A percentile compares a stretch with the other conserved stretches of the same genome.
These are phyloP conservation scores for Quercus suber DNA, from an alignment of 306 rosid species.

Conservation along the genomic window DNA sequence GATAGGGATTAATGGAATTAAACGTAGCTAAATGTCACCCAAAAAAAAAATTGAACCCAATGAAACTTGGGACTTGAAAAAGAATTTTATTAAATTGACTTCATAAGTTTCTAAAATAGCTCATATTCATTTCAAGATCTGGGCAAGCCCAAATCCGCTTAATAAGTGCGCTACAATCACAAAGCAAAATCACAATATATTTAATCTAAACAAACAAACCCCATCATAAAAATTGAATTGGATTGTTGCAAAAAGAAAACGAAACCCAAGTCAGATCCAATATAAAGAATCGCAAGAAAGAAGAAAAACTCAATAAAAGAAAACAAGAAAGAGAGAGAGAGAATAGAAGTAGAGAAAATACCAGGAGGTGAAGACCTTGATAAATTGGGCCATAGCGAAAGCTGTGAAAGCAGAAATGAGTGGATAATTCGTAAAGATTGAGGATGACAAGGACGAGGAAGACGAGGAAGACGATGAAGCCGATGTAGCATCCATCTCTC, in stretches of 20 bases:
- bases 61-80: background rate
- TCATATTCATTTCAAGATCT: background rate
- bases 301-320: background rate
- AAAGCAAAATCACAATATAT: background rate
- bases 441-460: slow-evolving; percentile 33
- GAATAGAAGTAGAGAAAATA: slow-evolving; percentile 8
- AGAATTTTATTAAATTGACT: background rate
- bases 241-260: background rate
- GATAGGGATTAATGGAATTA: background rate
- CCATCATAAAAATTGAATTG: background rate
- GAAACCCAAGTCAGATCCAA: slow-evolving; percentile 17
- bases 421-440: slow-evolving; percentile 67
- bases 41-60: background rate
- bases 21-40: background rate
- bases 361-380: slow-evolving; percentile 70
- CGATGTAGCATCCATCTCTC: slow-evolving; percentile 24
- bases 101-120: background rate
- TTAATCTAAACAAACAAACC: background rate
- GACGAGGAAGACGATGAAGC: slow-evolving; percentile 29
- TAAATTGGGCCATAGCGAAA: slow-evolving; percentile 60
- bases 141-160: background rate
- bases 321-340: background rate
- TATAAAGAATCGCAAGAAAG: background rate
- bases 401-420: slow-evolving; percentile 64
- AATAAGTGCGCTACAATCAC: background rate